Evolutionary conservation across 2,329 filamentous ascomycete species (phyloP), one percentile per base, ranked within the genome.

Genomic region (Ceratocystis destructans): DNA sequence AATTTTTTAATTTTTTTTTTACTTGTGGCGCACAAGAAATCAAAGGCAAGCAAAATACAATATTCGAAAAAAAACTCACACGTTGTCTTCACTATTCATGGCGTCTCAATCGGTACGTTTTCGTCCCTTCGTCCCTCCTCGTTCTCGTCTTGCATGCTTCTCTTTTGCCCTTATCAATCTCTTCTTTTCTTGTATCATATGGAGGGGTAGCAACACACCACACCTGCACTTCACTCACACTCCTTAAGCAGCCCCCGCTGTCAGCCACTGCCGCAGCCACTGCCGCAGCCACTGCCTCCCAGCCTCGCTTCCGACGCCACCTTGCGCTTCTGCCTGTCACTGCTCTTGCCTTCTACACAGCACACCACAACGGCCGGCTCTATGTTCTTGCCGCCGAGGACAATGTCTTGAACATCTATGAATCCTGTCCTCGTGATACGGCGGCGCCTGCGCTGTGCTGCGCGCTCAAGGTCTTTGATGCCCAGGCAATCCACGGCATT

Each of bases 401-500:
- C 67, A 79, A 79, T 7, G 77, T 79, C 69, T 74, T 88, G 41
- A 79, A 78, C 41, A 71, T 86, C 64, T 85, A 84, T 71, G 75
- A 80, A 67, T 25, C 48, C n/a, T 17, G n/a, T 15, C 57, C 15
- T 48, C 20, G 20, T 12, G 71, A 75, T 6, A 71, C 70, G 15
- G 72, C 71, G 4, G 72, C 71, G 4, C 75, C 72, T 3, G 72
- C 68, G 25, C 72, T 79, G 8, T 70, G 79, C 44, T 77, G 75
- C 62, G 75, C 76, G 62, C 72, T 81, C 62, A 74, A 74, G 28
- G 75, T 90, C 37, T 92, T 94, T 71, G 71, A 75, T 17, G 79
- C 79, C n/a, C 88, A 93, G 73, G 78, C 84, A 2, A 83, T 94
- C 63, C 90, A 94, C 74, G 89, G 89, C 2, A 84, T 93, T 65